These are phyloP conservation scores for Prunus mume DNA, from an alignment of 306 rosid genomes.

Conservation along the genomic window DNA sequence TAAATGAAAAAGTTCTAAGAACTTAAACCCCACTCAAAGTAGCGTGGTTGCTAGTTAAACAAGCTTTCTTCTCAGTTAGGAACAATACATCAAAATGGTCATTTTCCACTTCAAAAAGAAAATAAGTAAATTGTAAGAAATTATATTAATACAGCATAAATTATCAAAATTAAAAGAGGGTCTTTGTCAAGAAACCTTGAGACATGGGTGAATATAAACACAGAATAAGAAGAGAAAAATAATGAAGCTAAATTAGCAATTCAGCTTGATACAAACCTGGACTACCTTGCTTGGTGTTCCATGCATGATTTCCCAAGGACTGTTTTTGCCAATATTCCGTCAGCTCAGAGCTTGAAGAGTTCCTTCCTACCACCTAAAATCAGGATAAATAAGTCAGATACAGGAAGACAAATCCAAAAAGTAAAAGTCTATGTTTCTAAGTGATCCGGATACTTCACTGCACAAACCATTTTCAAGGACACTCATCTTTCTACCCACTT, in stretches of 20 bases:
- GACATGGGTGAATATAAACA: not conserved
- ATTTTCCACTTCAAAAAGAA: not conserved
- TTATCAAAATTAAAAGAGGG: not conserved
- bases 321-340: constrained; percentile 36
- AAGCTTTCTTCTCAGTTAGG: not conserved
- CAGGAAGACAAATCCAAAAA: not conserved
- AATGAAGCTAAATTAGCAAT: not conserved
- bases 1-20: constrained; percentile 5
- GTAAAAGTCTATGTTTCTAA: not conserved
- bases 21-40: not conserved
- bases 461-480: not conserved
- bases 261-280: constrained; percentile 18
- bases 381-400: not conserved
- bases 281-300: constrained; percentile 36
- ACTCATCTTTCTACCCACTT: not conserved
- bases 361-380: constrained; percentile 36
- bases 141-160: not conserved
- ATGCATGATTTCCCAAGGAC: constrained; percentile 33
- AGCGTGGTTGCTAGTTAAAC: not conserved
- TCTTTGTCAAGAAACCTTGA: not conserved
- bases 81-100: not conserved
- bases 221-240: not conserved
- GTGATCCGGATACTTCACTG: not conserved
- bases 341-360: constrained; percentile 28
- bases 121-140: not conserved